A percentile compares a stretch with the other conserved stretches of the same genome.
These are phyloP conservation scores for Lithospermum erythrorhizon DNA, from an alignment of 257 asterid species.

Conservation along the genomic window DNA sequence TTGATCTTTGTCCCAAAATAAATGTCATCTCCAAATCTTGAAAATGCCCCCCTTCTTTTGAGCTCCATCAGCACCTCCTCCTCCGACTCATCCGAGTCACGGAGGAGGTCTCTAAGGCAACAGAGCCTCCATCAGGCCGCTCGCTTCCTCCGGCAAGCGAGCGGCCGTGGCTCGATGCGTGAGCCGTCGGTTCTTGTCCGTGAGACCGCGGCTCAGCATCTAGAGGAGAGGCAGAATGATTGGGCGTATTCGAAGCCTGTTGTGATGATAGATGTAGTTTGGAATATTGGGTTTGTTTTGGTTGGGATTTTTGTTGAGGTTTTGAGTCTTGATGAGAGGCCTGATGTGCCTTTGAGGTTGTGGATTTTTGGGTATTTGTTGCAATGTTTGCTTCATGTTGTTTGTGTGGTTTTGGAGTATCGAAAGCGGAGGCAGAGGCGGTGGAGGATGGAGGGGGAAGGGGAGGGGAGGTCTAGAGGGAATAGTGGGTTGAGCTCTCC, in stretches of 20 bases:
- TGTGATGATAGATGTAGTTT: conserved; percentile 57
- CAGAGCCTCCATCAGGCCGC: conserved; percentile 58
- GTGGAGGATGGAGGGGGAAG: conserved; percentile 22
- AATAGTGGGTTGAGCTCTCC: no score
- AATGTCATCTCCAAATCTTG: no score
- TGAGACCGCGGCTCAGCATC: conserved; percentile 44
- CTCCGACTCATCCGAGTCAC: conserved; percentile 6
- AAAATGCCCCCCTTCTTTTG: no score
- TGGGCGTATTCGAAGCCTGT: conserved; percentile 92
- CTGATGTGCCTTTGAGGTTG: conserved; percentile 30
- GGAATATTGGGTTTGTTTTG: conserved; percentile 66
- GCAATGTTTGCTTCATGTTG: conserved; percentile 39
- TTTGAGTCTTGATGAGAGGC: conserved; percentile 30
- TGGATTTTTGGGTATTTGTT: conserved; percentile 38
- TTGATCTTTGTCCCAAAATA: no score
- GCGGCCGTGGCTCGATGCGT: conserved; percentile 17
- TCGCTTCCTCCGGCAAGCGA: conserved; percentile 35
- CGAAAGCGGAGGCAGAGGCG: conserved; percentile 36
- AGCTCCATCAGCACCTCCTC: no score
- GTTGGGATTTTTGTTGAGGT: conserved; percentile 28
- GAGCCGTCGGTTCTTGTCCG: conserved; percentile 41
- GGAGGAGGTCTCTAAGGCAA: conserved; percentile 39
- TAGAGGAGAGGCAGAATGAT: conserved; percentile 77
- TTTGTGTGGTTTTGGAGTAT: conserved; percentile 46
- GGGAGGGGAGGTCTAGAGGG: background rate